Base-by-base conservation (phyloP, 1,284 basidiomycete genomes). In the Cerioporus squamosus region DNA sequence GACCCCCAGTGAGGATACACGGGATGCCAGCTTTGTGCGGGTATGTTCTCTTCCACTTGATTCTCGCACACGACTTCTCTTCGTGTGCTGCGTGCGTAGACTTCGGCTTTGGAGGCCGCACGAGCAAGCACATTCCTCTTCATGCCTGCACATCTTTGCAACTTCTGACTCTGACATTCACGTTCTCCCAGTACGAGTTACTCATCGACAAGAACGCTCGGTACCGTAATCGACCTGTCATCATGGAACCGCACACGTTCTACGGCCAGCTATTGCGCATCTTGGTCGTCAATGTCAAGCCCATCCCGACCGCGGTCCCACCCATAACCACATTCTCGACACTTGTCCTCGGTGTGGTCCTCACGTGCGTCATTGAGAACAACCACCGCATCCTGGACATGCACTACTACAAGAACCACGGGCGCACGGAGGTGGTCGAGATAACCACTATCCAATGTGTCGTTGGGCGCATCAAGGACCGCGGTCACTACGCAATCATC, bases 181-280 rank as follows among this genome's bases (percentile, higher is more conserved):
- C 26, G 26, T n/a, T n/a, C 26, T 4, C 26, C 3, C 8, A 67
- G 66, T 67, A 67, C 31, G 60, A 67, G 33, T n/a, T 53, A 10
- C 50, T 58, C 5, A 55, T 67, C 7, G 64, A 67, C 43, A 23
- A 22, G 1, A 55, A 67, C 39, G 50, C 60, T 0, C 45, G 55
- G 2, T 39, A 20, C 10, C 36, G n/a, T 2, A 26, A 44, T 8
- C 36, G 26, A 2, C 33, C n/a, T 2, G 2, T n/a, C 0, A 47
- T 29, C 5, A 23, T 44, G 6, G 40, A 57, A 20, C 29, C 12
- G 2, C 33, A 47, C 3, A 54, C 55, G 0, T 49, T 57, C 17
- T 61, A 57, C 33, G 59, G 59, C 1, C 59, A 52, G 14, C 49
- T 61, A 1, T 29, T 44, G 17, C 45, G 49, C 15, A 54, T 61